phyloP scores from a whole-genome alignment of 164 flowering plant genomes.

The Houttuynia cordata region DNA sequence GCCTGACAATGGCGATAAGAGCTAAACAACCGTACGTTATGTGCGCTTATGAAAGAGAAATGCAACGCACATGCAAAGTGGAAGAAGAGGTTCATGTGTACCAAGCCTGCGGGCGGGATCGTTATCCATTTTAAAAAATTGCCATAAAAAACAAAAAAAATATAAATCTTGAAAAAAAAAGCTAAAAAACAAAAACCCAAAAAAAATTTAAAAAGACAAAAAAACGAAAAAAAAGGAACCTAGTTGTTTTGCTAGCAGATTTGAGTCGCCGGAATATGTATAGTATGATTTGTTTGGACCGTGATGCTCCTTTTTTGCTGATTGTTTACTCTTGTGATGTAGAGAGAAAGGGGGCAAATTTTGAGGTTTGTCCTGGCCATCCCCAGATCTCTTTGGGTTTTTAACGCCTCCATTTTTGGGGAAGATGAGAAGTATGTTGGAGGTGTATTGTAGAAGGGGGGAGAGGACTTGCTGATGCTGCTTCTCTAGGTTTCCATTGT shows the following conservation, averaged over 20 bases:
- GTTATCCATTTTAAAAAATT: too few species aligned
- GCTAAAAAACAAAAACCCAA: constrained; percentile 7
- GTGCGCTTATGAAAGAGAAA: neutral
- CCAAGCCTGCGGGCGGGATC: neutral
- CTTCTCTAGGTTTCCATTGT: too few species aligned
- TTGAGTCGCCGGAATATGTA: constrained; percentile 21
- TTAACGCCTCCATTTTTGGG: constrained; percentile 1
- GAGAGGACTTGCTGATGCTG: neutral
- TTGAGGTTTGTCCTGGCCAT: constrained; percentile 13
- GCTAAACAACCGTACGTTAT: neutral
- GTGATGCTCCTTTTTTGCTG: constrained; percentile 11
- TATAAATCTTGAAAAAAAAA: constrained; percentile 4
- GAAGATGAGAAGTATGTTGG: neutral
- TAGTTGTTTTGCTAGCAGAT: constrained; percentile 7
- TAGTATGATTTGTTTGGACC: constrained; percentile 22
- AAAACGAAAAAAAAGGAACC: constrained; percentile 1
- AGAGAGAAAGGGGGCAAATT: constrained; percentile 13
- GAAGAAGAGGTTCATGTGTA: neutral
- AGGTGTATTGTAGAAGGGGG: neutral
- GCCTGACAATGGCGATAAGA: neutral
- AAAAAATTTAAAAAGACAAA: constrained; percentile 1
- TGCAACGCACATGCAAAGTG: neutral
- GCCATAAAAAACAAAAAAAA: neutral
- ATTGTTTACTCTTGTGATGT: constrained; percentile 12
- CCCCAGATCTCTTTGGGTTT: constrained; percentile 1